phyloP scores from a whole-genome alignment of 2,329 filamentous ascomycete genomes.

The Furcasterigmium sp. region DNA sequence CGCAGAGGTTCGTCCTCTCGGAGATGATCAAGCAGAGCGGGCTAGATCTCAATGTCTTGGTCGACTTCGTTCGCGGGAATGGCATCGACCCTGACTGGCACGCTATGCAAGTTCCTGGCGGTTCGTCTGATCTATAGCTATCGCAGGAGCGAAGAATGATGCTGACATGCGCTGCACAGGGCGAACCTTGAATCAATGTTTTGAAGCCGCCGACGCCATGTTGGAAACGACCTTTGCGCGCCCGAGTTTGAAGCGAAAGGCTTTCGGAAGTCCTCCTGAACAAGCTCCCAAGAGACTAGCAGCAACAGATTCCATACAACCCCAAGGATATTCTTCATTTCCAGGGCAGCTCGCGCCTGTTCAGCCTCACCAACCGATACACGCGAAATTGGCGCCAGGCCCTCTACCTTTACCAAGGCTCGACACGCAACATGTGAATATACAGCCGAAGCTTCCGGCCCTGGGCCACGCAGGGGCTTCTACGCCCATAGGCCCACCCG shows the following conservation, averaged over 20 bases:
- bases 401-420: background rate
- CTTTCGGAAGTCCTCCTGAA: slow-evolving; percentile 10
- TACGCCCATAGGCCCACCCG: background rate
- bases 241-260: slow-evolving; percentile 27
- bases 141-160: slow-evolving; percentile 13
- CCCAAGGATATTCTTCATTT: no score
- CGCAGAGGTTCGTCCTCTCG: slow-evolving; percentile 49
- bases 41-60: slow-evolving; percentile 38
- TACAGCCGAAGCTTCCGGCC: background rate
- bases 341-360: no score
- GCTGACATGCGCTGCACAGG: slow-evolving; percentile 22
- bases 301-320: background rate
- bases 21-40: slow-evolving; percentile 54
- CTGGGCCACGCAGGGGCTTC: background rate
- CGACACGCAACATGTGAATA: slow-evolving; percentile 1
- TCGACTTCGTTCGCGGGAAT: slow-evolving; percentile 38
- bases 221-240: slow-evolving; percentile 23
- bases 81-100: slow-evolving; percentile 37
- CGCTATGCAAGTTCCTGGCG: slow-evolving; percentile 39
- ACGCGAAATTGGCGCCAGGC: no score
- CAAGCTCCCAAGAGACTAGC: background rate
- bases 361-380: background rate
- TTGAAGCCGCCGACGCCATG: slow-evolving; percentile 31
- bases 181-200: slow-evolving; percentile 40
- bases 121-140: slow-evolving; percentile 17